These are phyloP conservation scores for Agaricus blazei DNA, from an alignment of 768 basidiomycete genomes.

Conservation along the genomic window DNA sequence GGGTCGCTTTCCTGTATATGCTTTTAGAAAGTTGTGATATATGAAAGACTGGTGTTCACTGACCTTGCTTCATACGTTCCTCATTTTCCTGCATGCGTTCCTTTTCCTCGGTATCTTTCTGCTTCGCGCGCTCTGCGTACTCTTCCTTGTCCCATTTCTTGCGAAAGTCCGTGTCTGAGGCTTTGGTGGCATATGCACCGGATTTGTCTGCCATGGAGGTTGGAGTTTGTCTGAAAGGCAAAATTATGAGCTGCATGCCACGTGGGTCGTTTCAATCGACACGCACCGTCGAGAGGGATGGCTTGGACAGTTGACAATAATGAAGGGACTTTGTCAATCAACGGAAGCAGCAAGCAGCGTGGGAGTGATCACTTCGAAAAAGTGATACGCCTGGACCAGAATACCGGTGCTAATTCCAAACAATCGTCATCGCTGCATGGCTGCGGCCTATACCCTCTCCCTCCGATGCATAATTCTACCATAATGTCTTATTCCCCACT, in stretches of 20 bases:
- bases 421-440: neutral
- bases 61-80: conserved; percentile 79
- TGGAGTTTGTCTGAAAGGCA: neutral
- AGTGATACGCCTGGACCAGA: too few species aligned
- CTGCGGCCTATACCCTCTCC: neutral
- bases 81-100: conserved; percentile 86
- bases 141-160: conserved; percentile 96
- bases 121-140: conserved; percentile 78
- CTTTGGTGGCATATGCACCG: conserved; percentile 38
- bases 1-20: conserved; percentile 71
- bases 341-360: neutral
- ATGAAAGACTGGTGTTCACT: conserved; percentile 4
- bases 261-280: too few species aligned
- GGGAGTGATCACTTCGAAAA: neutral
- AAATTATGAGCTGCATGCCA: too few species aligned
- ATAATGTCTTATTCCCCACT: conserved; percentile 13
- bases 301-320: too few species aligned
- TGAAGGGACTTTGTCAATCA: too few species aligned
- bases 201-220: conserved; percentile 31
- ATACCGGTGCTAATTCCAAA: neutral
- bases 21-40: neutral
- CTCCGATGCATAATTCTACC: neutral
- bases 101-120: conserved; percentile 74
- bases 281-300: too few species aligned
- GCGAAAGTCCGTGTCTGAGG: conserved; percentile 70